Conservation (phyloP, 371 early-diverging fungal species). For the Smittium culicis region DNA sequence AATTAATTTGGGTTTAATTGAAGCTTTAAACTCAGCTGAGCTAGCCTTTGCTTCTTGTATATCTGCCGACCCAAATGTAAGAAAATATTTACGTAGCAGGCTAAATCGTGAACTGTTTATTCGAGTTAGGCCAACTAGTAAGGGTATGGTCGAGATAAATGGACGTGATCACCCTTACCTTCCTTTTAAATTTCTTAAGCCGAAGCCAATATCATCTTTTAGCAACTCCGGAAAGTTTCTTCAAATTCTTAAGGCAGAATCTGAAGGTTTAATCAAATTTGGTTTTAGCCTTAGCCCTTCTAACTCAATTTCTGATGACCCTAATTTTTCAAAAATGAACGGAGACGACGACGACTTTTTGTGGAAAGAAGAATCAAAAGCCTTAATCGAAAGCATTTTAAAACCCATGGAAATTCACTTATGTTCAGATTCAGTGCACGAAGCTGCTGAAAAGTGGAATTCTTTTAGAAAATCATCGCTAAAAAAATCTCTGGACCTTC, state of each 20-base stretch:
- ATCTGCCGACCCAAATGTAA: constrained; percentile 65
- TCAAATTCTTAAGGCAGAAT: constrained; percentile 58
- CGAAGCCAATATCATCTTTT: constrained; percentile 61
- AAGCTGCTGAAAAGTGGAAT: constrained; percentile 64
- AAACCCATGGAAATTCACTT: constrained; percentile 13
- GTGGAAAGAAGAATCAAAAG: constrained; percentile 17
- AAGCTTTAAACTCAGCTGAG: constrained; percentile 52
- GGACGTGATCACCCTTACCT: constrained; percentile 64
- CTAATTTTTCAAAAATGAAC: constrained; percentile 16
- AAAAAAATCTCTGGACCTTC: constrained; percentile 42
- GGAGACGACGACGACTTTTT: constrained; percentile 14
- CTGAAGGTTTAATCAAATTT: constrained; percentile 54
- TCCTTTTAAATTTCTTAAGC: constrained; percentile 70
- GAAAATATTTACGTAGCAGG: constrained; percentile 61
- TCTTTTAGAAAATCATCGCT: constrained; percentile 50
- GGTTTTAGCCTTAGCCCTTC: constrained; percentile 43
- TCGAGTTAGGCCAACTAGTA: constrained; percentile 65
- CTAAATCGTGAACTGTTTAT: constrained; percentile 55
- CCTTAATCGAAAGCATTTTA: constrained; percentile 12
- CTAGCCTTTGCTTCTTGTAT: constrained; percentile 60
- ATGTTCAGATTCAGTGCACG: constrained; percentile 21
- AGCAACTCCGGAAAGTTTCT: constrained; percentile 53
- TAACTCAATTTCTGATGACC: constrained; percentile 29
- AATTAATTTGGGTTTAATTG: constrained; percentile 38
- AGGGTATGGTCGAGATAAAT: constrained; percentile 52